Evolutionary conservation across 352 stramenopile genomes (phyloP), one percentile per base, ranked within the genome.

Genomic region (Globisporangium carolinianum): DNA sequence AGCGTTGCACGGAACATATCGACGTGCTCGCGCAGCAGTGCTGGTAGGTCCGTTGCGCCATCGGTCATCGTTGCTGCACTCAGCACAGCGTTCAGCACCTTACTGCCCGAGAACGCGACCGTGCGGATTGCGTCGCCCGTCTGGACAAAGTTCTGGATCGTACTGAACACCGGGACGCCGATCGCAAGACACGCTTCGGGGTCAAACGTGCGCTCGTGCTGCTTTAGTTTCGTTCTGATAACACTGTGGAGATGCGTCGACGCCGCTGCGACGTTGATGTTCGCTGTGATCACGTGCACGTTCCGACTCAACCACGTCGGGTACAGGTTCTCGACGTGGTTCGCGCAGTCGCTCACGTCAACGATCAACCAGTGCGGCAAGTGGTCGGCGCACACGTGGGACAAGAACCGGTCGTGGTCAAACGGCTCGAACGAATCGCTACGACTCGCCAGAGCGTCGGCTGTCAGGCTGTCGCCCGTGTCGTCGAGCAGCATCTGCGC

Each of bases 231-330:
- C 47, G 74, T 64, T 37, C 76, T 79, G 57, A 98, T 86, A 12
- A 75, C 66, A 45, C 86, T 71, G 57, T 93, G 88, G 45, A 96
- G 67, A 52, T 72, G 66, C 39, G 87, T 82, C 24, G 77, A 71
- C 32, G 85, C 80, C 3, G 82, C 86, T 11, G 94, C 76, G 39
- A 91, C 91, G 58, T 95, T 91, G 59, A 96, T 83, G 61, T 98
- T 98, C 17, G 87, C 83, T 11, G 87, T 98, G 53, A 98, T 90
- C 39, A 98, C 70, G 68, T 98, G 86, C 62, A 97, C 81, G 55
- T 95, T 94, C 53, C 76, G 73, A 14, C 62, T 76, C 4, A 98
- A 67, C 95, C 95, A 98, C 39, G 76, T 67, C 18, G 86, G 81
- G 69, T 98, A 96, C 51, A 94, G 71, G 32, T 74, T 67, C 18